Conservation (phyloP, 2,329 filamentous ascomycete genomes). For the Ophiocordyceps unilateralis region DNA sequence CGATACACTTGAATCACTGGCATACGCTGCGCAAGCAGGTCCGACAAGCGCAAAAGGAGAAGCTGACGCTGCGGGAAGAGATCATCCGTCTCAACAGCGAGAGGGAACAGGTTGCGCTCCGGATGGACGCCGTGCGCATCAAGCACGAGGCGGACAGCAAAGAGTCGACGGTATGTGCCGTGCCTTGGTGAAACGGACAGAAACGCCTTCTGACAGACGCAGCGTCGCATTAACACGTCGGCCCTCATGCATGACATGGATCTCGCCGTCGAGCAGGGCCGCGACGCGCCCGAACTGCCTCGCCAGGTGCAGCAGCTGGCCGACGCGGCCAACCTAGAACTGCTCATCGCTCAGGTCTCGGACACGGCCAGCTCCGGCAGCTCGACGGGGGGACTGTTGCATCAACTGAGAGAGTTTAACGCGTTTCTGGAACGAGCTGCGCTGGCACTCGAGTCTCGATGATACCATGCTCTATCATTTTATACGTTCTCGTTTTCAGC, state of each 20-base stretch:
- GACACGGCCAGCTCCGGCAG: conserved; percentile 33
- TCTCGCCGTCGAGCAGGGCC: conserved; percentile 33
- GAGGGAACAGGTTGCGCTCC: conserved; percentile 42
- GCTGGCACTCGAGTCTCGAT: conserved; percentile 31
- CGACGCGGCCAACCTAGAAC: conserved; percentile 38
- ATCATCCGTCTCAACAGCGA: conserved; percentile 42
- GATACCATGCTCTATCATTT: conserved; percentile 1
- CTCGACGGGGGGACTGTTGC: conserved; percentile 32
- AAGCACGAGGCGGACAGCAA: conserved; percentile 38
- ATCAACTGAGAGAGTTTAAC: conserved; percentile 44
- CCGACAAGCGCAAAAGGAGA: conserved; percentile 38
- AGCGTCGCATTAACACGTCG: conserved; percentile 35
- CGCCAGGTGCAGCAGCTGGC: conserved; percentile 27
- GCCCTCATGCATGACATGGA: conserved; percentile 45
- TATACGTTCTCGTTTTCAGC: not conserved
- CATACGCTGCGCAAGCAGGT: conserved; percentile 40
- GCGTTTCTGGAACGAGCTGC: conserved; percentile 45
- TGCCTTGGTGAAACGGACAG: not conserved
- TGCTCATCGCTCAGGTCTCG: conserved; percentile 35
- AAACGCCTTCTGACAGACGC: not conserved
- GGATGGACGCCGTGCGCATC: conserved; percentile 44
- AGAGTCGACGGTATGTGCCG: conserved; percentile 25
- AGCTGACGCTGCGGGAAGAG: conserved; percentile 37
- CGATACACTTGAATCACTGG: conserved; percentile 41
- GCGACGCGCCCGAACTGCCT: conserved; percentile 28